Percentiles rank a stretch among this genome's conserved stretches.
Evolutionary conservation across 768 basidiomycete genomes (phyloP).

Genomic region (Tulasnella sp.): DNA sequence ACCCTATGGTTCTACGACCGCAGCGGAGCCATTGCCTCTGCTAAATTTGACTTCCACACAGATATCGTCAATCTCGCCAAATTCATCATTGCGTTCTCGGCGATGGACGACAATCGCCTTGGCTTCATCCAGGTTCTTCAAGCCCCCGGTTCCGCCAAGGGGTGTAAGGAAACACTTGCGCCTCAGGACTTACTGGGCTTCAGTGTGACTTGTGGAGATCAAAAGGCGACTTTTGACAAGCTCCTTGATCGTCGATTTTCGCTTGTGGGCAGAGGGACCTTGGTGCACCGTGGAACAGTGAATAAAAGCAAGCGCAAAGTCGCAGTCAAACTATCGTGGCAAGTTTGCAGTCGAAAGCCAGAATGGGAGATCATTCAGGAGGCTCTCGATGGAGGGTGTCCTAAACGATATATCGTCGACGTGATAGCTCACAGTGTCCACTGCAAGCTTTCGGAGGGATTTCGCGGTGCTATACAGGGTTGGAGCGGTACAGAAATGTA

Average conservation of each 20-base stretch:
- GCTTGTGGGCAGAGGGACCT: neutral
- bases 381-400: neutral
- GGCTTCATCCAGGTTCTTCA: neutral
- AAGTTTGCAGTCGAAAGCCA: neutral
- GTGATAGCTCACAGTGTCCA: neutral
- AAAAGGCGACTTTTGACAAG: neutral
- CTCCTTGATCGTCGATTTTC: neutral
- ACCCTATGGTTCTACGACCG: neutral
- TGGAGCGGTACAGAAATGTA: too few relatives aligned
- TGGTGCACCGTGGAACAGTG: conserved; percentile 1
- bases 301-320: neutral
- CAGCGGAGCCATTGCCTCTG: neutral
- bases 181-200: neutral
- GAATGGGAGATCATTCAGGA: neutral
- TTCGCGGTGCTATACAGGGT: too few relatives aligned
- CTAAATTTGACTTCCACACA: neutral
- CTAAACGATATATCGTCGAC: neutral
- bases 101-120: neutral
- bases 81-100: neutral
- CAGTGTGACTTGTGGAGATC: neutral
- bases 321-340: conserved; percentile 1
- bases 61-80: neutral
- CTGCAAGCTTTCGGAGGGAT: neutral
- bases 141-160: neutral
- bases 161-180: neutral